Conservation (phyloP, 345 rosid species). For the Lagerstroemia speciosa region DNA sequence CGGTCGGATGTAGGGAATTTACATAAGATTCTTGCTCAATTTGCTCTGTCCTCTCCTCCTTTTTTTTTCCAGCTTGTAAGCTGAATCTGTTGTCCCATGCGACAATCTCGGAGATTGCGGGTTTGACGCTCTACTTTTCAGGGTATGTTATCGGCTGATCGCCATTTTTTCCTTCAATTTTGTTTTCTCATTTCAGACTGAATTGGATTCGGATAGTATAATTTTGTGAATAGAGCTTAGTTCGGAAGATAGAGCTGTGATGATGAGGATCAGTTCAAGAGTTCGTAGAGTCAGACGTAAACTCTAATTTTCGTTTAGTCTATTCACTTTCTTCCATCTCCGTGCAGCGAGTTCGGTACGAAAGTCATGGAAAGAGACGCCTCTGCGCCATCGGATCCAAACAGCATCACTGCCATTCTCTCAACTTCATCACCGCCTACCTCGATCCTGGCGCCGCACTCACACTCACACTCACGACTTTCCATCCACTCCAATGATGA, state of each 20-base stretch:
- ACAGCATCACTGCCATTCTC: conserved; percentile 14
- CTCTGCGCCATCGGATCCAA: conserved; percentile 25
- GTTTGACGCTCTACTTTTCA: neutral
- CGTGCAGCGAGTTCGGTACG: neutral
- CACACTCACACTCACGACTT: conserved; percentile 22
- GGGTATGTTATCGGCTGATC: neutral
- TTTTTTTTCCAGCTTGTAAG: neutral
- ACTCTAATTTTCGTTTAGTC: neutral
- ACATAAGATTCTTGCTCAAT: neutral
- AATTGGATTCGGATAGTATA: neutral
- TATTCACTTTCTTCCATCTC: neutral
- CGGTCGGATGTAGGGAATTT: neutral
- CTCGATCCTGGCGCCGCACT: conserved; percentile 12
- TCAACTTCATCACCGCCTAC: conserved; percentile 15
- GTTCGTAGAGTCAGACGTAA: neutral
- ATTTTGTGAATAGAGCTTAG: neutral
- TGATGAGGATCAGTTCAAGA: neutral
- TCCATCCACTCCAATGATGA: neutral
- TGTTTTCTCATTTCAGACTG: neutral
- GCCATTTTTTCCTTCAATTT: neutral
- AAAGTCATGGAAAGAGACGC: conserved; percentile 27
- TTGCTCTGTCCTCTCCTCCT: too few relatives aligned
- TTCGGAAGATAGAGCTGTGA: neutral
- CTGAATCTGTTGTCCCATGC: neutral
- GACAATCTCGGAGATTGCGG: neutral